These are phyloP conservation scores for Malus asiatica DNA, from an alignment of 306 rosid genomes.

Conservation along the genomic window DNA sequence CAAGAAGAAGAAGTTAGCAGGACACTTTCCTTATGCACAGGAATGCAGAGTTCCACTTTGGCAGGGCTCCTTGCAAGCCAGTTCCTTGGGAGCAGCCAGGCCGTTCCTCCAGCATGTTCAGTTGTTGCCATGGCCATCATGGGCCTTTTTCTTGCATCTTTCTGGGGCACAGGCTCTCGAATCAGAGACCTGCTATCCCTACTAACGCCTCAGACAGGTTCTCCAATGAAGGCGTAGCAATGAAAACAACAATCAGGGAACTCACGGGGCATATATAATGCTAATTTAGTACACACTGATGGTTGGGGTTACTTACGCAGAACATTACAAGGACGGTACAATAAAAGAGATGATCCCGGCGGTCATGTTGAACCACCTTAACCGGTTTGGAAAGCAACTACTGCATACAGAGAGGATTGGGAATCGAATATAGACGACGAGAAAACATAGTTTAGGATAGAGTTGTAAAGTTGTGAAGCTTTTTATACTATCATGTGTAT, in stretches of 20 bases:
- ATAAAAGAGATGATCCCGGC: not conserved
- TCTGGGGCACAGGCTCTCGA: constrained; percentile 76
- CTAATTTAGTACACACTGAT: not conserved
- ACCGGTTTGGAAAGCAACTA: not conserved
- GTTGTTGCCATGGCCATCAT: constrained; percentile 87
- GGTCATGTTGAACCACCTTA: not conserved
- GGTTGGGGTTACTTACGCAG: not conserved
- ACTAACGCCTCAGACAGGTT: constrained; percentile 32
- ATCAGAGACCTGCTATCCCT: constrained; percentile 57
- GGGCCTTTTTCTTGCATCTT: constrained; percentile 92
- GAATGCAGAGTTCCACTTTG: constrained; percentile 98
- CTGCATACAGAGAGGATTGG: not conserved
- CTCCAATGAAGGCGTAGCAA: constrained; percentile 9
- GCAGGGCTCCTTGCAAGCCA: constrained; percentile 98
- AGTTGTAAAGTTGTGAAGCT: constrained; percentile 16
- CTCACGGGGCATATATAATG: not conserved
- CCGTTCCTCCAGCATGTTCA: constrained; percentile 96
- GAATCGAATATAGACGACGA: not conserved
- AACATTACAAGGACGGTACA: not conserved
- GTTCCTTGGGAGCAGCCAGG: constrained; percentile 85
- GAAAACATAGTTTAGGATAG: constrained; percentile 8
- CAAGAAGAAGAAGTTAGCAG: constrained; percentile 70
- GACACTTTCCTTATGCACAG: constrained; percentile 86
- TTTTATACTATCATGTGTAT: not conserved
- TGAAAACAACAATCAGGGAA: not conserved